phyloP scores from a whole-genome alignment of 441 rosid genomes.

The Pelargonium fulgidum region DNA sequence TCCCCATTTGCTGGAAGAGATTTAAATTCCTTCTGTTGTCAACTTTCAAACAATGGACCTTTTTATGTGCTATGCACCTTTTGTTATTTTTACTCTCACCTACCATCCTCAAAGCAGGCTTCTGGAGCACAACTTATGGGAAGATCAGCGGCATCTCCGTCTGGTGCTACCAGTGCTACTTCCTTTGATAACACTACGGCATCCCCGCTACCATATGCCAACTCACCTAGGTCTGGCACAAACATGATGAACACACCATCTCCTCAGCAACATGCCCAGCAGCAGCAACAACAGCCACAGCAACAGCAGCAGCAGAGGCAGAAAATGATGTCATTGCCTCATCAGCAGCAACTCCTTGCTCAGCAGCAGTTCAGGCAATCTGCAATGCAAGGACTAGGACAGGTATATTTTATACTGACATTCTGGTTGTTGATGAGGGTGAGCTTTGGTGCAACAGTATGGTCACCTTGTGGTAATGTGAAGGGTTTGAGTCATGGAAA shows the following conservation, averaged over 20 bases:
- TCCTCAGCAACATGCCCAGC: constrained; percentile 73
- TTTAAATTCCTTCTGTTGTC: not conserved
- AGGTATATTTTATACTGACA: constrained; percentile 36
- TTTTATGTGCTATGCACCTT: not conserved
- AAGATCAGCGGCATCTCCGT: constrained; percentile 89
- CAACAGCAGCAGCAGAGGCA: constrained; percentile 61
- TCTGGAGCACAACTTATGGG: constrained; percentile 67
- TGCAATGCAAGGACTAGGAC: constrained; percentile 70
- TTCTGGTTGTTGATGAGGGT: constrained; percentile 6
- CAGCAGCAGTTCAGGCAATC: constrained; percentile 84
- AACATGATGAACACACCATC: constrained; percentile 77
- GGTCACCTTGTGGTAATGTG: not conserved
- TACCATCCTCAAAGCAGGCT: constrained; percentile 34
- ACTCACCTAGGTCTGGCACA: constrained; percentile 81
- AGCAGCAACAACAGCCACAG: constrained; percentile 48
- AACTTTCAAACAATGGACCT: not conserved
- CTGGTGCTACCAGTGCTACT: constrained; percentile 44
- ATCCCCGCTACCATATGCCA: constrained; percentile 84
- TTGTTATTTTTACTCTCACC: constrained; percentile 15
- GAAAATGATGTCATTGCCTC: constrained; percentile 71
- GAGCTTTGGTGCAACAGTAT: not conserved
- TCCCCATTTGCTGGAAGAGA: not conserved
- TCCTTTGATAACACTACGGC: constrained; percentile 69
- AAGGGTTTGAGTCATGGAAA: not conserved
- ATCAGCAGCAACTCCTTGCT: constrained; percentile 70